Evolutionary conservation across 164 flowering plant species (phyloP).

Genomic region (Dillenia turbinata): DNA sequence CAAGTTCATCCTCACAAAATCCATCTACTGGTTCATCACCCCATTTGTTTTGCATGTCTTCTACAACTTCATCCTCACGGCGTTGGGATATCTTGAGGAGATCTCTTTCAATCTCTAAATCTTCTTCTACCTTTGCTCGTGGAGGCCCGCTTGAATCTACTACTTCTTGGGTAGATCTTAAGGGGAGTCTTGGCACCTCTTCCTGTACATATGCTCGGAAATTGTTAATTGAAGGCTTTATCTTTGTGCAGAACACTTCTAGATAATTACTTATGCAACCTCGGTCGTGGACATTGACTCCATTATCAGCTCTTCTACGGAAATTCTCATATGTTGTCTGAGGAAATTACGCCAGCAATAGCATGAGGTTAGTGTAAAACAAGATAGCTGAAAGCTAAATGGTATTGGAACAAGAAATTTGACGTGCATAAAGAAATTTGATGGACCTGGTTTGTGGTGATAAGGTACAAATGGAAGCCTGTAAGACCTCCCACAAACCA

Average conservation of each 20-base stretch:
- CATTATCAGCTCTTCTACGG: constrained; percentile 17
- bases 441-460: constrained; percentile 39
- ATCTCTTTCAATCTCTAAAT: constrained; percentile 24
- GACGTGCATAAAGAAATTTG: too few relatives aligned
- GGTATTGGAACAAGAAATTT: too few relatives aligned
- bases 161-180: neutral
- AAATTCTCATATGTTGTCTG: constrained; percentile 32
- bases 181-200: constrained; percentile 11
- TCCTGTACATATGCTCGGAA: constrained; percentile 11
- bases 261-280: constrained; percentile 18
- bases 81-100: constrained; percentile 31
- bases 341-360: constrained; percentile 5
- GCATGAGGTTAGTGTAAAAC: too few relatives aligned
- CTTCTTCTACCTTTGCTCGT: constrained; percentile 28
- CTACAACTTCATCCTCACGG: constrained; percentile 8
- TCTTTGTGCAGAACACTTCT: constrained; percentile 19
- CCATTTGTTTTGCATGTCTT: constrained; percentile 5
- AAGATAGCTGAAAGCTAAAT: too few relatives aligned
- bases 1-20: constrained; percentile 3
- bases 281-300: constrained; percentile 14
- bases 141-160: constrained; percentile 2
- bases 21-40: neutral
- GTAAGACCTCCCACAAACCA: constrained; percentile 59
- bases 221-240: constrained; percentile 14
- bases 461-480: constrained; percentile 44